Conservation (phyloP, 2,329 filamentous ascomycete species). For the Xylariomycetidae sp. region DNA sequence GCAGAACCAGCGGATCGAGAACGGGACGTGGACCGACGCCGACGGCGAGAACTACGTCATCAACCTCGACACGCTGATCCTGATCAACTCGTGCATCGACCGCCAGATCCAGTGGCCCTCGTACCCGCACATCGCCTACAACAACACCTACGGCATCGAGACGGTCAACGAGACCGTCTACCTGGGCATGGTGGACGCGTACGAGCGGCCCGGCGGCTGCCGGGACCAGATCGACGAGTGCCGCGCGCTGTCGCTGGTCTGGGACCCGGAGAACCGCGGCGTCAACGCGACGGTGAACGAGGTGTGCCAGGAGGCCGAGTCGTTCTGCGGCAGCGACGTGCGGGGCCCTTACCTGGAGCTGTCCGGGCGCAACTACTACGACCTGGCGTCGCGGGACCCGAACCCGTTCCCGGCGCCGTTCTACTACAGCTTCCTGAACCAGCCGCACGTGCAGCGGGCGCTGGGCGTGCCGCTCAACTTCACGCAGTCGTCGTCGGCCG, state of each 20-base stretch:
- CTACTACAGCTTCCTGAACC: conserved; percentile 52
- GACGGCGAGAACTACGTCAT: conserved; percentile 24
- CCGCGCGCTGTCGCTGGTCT: conserved; percentile 37
- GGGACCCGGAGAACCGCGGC: conserved; percentile 45
- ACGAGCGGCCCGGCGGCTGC: conserved; percentile 38
- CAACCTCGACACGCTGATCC: conserved; percentile 38
- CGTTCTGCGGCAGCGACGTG: conserved; percentile 19
- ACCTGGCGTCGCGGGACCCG: conserved; percentile 45
- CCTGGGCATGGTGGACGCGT: conserved; percentile 24
- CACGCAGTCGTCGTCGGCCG: conserved; percentile 38
- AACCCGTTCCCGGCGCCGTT: conserved; percentile 51
- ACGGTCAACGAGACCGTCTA: conserved; percentile 23
- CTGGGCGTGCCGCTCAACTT: conserved; percentile 59
- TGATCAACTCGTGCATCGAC: conserved; percentile 56
- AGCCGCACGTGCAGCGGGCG: conserved; percentile 50
- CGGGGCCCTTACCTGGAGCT: conserved; percentile 19
- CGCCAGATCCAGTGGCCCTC: conserved; percentile 35
- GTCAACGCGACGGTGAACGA: conserved; percentile 39
- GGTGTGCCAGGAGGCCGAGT: conserved; percentile 31
- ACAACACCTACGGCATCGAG: conserved; percentile 28
- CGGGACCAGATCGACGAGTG: conserved; percentile 49
- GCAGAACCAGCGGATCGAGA: conserved; percentile 27
- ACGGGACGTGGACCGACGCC: conserved; percentile 23
- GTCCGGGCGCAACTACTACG: conserved; percentile 48
- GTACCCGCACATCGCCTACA: conserved; percentile 28